Percentiles rank a stretch among this genome's conserved stretches.
These are phyloP conservation scores for Sporothrix euskadiensis DNA, from an alignment of 2,329 filamentous ascomycete species.

Conservation along the genomic window DNA sequence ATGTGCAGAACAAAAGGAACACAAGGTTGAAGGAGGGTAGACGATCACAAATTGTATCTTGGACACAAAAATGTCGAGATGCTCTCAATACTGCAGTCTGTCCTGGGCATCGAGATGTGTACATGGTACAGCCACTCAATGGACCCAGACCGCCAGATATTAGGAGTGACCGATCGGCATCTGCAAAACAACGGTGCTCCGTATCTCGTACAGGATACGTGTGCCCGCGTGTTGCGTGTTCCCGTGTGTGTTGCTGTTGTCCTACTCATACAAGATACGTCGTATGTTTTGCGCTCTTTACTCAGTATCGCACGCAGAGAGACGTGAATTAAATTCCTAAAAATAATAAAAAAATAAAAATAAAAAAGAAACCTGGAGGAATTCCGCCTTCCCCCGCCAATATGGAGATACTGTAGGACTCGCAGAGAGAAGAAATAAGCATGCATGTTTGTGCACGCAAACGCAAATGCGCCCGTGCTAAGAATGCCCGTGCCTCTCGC, in stretches of 20 bases:
- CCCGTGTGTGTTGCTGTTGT: too few relatives aligned
- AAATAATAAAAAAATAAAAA: background rate
- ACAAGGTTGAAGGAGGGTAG: background rate
- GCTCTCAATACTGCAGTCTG: too few relatives aligned
- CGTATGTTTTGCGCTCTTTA: background rate
- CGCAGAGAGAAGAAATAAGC: background rate
- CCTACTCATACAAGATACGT: background rate
- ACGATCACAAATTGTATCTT: background rate
- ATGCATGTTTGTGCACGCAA: background rate
- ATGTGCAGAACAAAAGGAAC: background rate
- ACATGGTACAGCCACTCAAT: background rate
- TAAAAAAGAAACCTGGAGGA: background rate
- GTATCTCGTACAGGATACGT: background rate
- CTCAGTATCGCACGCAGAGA: background rate
- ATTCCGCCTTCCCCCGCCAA: background rate
- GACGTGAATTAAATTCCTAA: background rate
- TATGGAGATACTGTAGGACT: too few relatives aligned
- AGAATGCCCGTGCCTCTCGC: background rate
- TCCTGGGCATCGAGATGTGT: background rate
- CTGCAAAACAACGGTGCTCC: background rate
- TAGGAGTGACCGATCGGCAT: background rate
- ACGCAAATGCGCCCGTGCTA: background rate
- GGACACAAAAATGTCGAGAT: background rate
- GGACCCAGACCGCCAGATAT: background rate
- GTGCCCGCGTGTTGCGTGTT: too few relatives aligned